Evolutionary conservation across 345 rosid genomes (phyloP).

Genomic region (Dipteronia sinensis): DNA sequence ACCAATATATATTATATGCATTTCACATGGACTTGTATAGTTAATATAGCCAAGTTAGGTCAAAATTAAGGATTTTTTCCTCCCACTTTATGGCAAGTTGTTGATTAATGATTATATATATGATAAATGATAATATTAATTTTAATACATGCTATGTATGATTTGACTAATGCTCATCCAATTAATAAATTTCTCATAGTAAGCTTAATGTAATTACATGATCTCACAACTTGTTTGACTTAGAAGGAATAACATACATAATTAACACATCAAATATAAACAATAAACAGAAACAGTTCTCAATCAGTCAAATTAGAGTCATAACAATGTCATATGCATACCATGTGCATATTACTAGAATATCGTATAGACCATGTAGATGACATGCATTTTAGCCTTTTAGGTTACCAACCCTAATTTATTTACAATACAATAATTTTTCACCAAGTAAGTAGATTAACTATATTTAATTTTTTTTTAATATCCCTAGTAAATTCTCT

Average conservation of each 20-base stretch:
- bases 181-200: background rate
- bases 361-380: background rate
- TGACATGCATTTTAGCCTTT: constrained; percentile 1
- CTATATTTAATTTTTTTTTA: background rate
- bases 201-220: background rate
- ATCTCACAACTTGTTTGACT: constrained; percentile 17
- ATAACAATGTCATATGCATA: constrained; percentile 4
- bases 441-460: too few species aligned
- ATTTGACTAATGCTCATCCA: constrained; percentile 9
- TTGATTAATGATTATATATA: too few species aligned
- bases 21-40: constrained; percentile 3
- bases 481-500: constrained; percentile 8
- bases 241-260: background rate
- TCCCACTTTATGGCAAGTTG: constrained; percentile 32
- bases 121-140: too few species aligned
- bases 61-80: background rate
- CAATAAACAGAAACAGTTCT: background rate
- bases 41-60: background rate
- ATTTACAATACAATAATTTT: background rate
- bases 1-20: background rate
- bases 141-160: too few species aligned
- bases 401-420: background rate
- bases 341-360: background rate
- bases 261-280: background rate
- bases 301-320: constrained; percentile 11